phyloP scores from a whole-genome alignment of 2,329 filamentous ascomycete species.

The Paecilomyces fulvus region DNA sequence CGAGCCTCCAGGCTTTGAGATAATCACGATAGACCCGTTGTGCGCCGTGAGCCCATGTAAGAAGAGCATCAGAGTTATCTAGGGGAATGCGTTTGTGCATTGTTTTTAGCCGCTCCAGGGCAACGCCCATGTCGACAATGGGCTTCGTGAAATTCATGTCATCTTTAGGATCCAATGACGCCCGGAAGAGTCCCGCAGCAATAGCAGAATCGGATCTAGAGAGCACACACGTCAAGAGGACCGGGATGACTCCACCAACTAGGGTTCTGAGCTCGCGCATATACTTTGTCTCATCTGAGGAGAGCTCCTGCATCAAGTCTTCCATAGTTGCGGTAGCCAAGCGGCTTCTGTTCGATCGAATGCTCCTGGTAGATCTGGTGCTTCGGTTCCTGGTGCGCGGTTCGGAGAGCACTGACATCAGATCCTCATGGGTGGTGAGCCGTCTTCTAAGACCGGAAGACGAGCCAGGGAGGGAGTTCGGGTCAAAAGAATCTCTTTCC shows the following conservation, averaged over 20 bases:
- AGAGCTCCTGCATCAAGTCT: constrained; percentile 72
- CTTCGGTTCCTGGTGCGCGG: constrained; percentile 55
- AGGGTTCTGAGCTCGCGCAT: constrained; percentile 84
- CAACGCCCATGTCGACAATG: constrained; percentile 88
- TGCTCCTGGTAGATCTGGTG: constrained; percentile 67
- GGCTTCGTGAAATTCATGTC: constrained; percentile 66
- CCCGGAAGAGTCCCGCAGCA: constrained; percentile 59
- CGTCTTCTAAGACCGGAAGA: constrained; percentile 54
- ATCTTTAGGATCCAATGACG: constrained; percentile 44
- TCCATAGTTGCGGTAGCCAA: constrained; percentile 60
- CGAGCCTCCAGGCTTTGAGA: constrained; percentile 78
- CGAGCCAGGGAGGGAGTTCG: constrained; percentile 39
- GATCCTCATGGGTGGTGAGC: constrained; percentile 83
- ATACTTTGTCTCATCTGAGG: constrained; percentile 78
- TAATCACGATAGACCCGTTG: constrained; percentile 78
- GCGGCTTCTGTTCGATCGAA: constrained; percentile 63
- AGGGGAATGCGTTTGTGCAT: constrained; percentile 74
- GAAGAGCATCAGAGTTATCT: constrained; percentile 60
- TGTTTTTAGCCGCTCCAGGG: constrained; percentile 72
- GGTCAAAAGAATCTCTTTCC: constrained; percentile 39
- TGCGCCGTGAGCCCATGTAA: constrained; percentile 73
- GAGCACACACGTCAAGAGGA: constrained; percentile 76
- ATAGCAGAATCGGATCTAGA: constrained; percentile 59
- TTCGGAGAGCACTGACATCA: constrained; percentile 82
- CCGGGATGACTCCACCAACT: constrained; percentile 90